Conservation (phyloP, 2,329 filamentous ascomycete genomes). For the Fusarium tjaetaba region DNA sequence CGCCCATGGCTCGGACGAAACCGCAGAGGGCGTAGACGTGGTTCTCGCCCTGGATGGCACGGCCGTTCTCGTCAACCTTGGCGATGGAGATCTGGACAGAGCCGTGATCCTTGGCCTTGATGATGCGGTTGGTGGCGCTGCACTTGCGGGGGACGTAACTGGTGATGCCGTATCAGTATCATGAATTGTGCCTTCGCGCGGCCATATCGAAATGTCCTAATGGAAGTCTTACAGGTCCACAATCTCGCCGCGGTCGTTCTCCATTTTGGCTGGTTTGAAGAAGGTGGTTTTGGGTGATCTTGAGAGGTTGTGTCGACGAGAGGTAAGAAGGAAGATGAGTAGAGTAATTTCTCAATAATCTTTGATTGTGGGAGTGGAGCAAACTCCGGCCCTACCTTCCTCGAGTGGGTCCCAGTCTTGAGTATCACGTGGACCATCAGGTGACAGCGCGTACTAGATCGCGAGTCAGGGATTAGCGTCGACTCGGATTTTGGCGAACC, state of each 20-base stretch:
- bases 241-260: conserved; percentile 99
- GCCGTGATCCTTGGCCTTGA: conserved; percentile 99
- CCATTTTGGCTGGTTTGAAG: conserved; percentile 75
- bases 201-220: conserved; percentile 20
- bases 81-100: conserved; percentile 96
- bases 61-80: conserved; percentile 99
- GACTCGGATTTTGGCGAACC: conserved; percentile 9
- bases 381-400: conserved; percentile 21
- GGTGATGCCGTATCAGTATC: conserved; percentile 46
- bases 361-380: conserved; percentile 42
- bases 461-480: conserved; percentile 31
- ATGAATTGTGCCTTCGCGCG: conserved; percentile 30
- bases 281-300: conserved; percentile 44
- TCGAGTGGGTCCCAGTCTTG: conserved; percentile 32
- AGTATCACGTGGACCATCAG: conserved; percentile 38
- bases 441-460: conserved; percentile 45
- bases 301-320: conserved; percentile 45
- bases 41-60: conserved; percentile 92
- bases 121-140: conserved; percentile 99
- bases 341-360: conserved; percentile 25
- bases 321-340: conserved; percentile 39
- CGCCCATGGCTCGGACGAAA: conserved; percentile 97
- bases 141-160: conserved; percentile 99
- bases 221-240: conserved; percentile 87
- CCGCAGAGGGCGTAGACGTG: conserved; percentile 97